Base-by-base conservation (phyloP, 495 filamentous ascomycete genomes). In the Friedmanniomyces simplex region DNA sequence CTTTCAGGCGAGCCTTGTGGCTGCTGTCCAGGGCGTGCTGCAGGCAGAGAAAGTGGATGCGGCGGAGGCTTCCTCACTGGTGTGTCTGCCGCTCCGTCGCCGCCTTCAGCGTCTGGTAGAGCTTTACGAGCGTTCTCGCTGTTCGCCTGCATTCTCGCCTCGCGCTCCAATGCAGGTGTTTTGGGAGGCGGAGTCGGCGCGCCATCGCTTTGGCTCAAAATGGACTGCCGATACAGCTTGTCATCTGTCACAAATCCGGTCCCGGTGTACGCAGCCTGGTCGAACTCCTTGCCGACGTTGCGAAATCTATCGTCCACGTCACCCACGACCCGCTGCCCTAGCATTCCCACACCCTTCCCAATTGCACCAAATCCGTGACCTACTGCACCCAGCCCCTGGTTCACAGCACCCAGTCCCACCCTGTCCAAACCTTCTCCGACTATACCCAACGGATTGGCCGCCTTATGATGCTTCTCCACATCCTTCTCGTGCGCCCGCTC, bases 271-370 rank as follows among this genome's bases (percentile, higher is more conserved):
- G 55, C 56, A 25, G 46, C 47, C 7, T 50, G 26, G 46, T 64
- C 50, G 45, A 64, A 62, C n/a, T 36, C 62, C 8, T 26, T 24
- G 1, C 42, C 61, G 13, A 54, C 60, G 20, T 32, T 75, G 48
- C 76, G 75, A 26, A 87, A 61, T 34, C 77, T 74, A 21, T 65
- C 72, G 48, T 77, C 72, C 4, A 74, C 54, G 25, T 66, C 71
- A 36, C 77, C 79, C 41, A 79, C 67, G 10, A 86, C 70, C 14
- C 73, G 75, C 57, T 74, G 77, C 7, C 81, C 80, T 24, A 83
- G 46, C 45, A 73, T 77, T 2, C 77, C 86, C 12, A 91, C 74
- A 32, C 81, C 82, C 16, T 82, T 78, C 5, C 81, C 79, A 22
- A 90, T 74, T 24, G 74, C 78, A 39, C 68, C 76, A 36, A 81